A percentile compares a stretch with the other conserved stretches of the same genome.
These are phyloP conservation scores for Phytophthora niederhauseri DNA, from an alignment of 352 stramenopile genomes.

Conservation along the genomic window DNA sequence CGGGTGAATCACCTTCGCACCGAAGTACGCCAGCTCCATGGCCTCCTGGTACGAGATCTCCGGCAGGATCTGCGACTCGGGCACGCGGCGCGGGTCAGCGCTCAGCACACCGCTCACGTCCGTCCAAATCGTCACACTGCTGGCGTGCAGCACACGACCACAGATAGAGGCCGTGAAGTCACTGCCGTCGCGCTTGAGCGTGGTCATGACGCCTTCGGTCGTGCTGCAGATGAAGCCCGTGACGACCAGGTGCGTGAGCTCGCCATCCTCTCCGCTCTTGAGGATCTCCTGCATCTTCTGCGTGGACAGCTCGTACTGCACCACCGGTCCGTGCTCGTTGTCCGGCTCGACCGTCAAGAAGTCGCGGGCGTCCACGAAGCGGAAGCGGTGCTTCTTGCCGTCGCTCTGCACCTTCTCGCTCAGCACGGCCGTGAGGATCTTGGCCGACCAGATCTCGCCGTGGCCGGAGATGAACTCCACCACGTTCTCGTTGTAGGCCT, in stretches of 20 bases:
- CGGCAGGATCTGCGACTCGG: constrained; percentile 88
- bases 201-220: constrained; percentile 95
- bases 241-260: constrained; percentile 90
- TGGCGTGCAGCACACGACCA: constrained; percentile 91
- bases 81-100: constrained; percentile 95
- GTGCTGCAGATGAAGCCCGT: constrained; percentile 98
- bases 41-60: constrained; percentile 98
- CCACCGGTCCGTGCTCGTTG: constrained; percentile 75
- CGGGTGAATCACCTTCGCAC: constrained; percentile 97
- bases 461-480: constrained; percentile 96
- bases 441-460: constrained; percentile 96
- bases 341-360: constrained; percentile 86
- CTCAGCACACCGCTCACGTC: constrained; percentile 96
- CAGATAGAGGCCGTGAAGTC: constrained; percentile 98
- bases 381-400: constrained; percentile 73
- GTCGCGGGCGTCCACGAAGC: constrained; percentile 93
- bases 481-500: constrained; percentile 85
- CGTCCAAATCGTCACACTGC: constrained; percentile 97
- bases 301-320: constrained; percentile 78
- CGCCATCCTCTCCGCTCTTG: constrained; percentile 39
- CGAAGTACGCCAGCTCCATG: constrained; percentile 99
- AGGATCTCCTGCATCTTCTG: constrained; percentile 68
- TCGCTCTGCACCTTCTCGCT: constrained; percentile 45
- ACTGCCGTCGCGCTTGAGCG: constrained; percentile 96
- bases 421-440: constrained; percentile 90